Evolutionary conservation across 2,329 filamentous ascomycete species (phyloP), one percentile per base, ranked within the genome.

Genomic region (Colletotrichum sp.): DNA sequence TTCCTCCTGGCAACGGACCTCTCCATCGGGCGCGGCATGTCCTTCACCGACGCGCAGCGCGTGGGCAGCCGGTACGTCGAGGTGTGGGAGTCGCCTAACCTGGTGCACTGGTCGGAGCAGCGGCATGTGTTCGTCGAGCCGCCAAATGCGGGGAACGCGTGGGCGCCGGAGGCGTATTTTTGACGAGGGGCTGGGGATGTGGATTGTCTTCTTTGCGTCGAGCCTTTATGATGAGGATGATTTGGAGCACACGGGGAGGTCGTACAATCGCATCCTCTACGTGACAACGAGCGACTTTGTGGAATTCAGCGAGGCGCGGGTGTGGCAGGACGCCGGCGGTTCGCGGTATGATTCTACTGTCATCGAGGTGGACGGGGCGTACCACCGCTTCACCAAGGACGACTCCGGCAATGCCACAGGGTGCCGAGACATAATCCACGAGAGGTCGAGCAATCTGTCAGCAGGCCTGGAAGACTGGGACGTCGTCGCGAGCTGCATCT

Each of bases 171-270:
- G 36, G 36, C 36, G 36, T 43, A 43, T 43, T 43, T 43, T 43
- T 2, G 36, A 43, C 0, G 8, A 43, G 36, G 36, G 16, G 16
- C 0, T 0, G 16, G 36, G 36, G 8, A 5, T 0, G 16, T 43
- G 36, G 36, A 5, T n/a, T 1, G 36, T 43, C 3, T 43, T 43
- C 0, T 43, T 16, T 16, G 16, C 36, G 16, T 43, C 36, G 16
- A 43, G 36, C 1, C 16, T 43, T 0, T 43, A 43, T 2, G 36
- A 10, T 2, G 36, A 43, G 16, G 36, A 3, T 5, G 36, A n/a
- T 43, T 16, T 43, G 16, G 36, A 43, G 16, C 36, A 43, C 1
- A 9, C 36, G 4, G 16, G 36, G 8, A 43, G 1, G 1, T n/a
- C 36, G 8, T 43, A 43, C 6, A n/a, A 43, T 6, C 36, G 36